Conservation (phyloP, 73 alveolate species). For the Tetrahymena malaccensis region DNA sequence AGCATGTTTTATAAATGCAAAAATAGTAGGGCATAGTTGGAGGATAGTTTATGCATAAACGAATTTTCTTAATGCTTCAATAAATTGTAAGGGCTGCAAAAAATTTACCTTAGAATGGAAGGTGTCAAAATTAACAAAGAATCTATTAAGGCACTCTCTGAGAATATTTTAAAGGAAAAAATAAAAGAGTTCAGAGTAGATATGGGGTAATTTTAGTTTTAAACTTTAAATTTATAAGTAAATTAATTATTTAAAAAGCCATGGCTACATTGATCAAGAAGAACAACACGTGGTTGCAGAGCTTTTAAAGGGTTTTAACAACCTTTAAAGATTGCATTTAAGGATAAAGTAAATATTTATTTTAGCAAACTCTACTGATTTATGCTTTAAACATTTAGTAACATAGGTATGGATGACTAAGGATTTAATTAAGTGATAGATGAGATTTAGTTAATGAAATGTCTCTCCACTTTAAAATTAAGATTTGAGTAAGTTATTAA, state of each 20-base stretch:
- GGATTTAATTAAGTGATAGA: neutral
- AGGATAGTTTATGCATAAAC: neutral
- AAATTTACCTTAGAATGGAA: neutral
- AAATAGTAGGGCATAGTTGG: neutral
- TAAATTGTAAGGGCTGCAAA: neutral
- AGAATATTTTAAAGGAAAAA: neutral
- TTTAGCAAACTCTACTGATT: no score
- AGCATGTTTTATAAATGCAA: neutral
- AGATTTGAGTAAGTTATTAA: neutral
- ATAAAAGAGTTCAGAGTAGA: neutral
- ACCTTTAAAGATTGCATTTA: neutral
- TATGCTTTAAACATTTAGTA: neutral
- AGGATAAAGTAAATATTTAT: neutral
- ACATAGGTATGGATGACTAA: neutral
- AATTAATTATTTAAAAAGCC: neutral
- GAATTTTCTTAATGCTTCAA: neutral
- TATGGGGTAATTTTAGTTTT: neutral
- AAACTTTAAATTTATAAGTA: neutral
- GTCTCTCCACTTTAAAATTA: neutral
- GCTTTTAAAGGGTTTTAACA: neutral
- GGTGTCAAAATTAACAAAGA: neutral
- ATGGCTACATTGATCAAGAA: neutral
- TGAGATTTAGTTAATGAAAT: neutral
- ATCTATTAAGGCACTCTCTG: neutral
- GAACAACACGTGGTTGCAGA: neutral